These are phyloP conservation scores for Juglanconis sp. DNA, from an alignment of 2,329 filamentous ascomycete species.

Conservation along the genomic window DNA sequence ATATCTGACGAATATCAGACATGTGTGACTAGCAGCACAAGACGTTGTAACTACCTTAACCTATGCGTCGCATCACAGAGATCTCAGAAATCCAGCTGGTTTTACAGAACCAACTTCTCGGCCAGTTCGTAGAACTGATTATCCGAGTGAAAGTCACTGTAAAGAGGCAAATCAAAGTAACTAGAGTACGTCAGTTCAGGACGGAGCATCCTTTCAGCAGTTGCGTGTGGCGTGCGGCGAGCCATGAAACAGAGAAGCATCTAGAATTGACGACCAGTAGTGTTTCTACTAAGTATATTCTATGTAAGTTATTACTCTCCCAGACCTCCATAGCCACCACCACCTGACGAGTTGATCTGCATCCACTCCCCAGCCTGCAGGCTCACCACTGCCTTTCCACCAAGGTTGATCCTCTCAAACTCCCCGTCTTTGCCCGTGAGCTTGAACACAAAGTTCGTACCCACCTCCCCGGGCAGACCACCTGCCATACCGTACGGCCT, in stretches of 20 bases:
- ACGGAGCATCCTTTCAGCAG: too few relatives aligned
- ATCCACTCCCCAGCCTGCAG: constrained; percentile 32
- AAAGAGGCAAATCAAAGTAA: too few relatives aligned
- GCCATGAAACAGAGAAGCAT: background rate
- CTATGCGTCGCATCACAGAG: too few relatives aligned
- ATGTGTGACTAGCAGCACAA: too few relatives aligned
- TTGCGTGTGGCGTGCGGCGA: background rate
- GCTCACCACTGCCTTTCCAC: constrained; percentile 29
- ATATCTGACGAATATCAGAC: too few relatives aligned
- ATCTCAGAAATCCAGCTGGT: too few relatives aligned
- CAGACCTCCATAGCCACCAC: constrained; percentile 27
- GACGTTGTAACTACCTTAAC: too few relatives aligned
- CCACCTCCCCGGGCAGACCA: constrained; percentile 24
- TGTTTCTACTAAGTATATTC: too few relatives aligned
- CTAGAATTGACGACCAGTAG: background rate
- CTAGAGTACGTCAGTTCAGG: too few relatives aligned
- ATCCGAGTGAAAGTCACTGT: too few relatives aligned
- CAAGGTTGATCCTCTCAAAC: constrained; percentile 30
- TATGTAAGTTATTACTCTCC: background rate
- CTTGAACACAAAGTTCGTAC: constrained; percentile 28
- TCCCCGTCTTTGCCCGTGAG: constrained; percentile 23
- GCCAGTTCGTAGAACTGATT: too few relatives aligned
- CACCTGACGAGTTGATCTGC: constrained; percentile 34
- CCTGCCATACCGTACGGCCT: constrained; percentile 33
- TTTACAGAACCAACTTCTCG: too few relatives aligned